These are phyloP conservation scores for Spathaspora boniae DNA, from an alignment of 805 yeast species.

Conservation along the genomic window DNA sequence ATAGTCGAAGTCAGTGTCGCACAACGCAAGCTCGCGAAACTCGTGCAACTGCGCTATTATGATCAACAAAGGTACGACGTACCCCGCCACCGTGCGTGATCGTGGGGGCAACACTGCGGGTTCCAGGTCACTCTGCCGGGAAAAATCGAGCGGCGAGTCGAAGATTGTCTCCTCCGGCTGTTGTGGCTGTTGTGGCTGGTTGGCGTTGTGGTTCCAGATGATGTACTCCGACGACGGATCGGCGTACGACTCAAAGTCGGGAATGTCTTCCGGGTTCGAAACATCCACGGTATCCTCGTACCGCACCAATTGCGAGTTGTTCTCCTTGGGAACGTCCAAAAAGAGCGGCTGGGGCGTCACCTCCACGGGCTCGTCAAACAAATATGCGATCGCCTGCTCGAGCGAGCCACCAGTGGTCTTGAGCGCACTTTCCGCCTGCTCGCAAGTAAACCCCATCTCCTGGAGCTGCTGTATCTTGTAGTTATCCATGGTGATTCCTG, in stretches of 20 bases:
- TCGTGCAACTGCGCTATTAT: conserved; percentile 23
- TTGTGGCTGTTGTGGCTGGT: conserved; percentile 6
- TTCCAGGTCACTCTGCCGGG: conserved; percentile 7
- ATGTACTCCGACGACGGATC: no score
- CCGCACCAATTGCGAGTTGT: conserved; percentile 6
- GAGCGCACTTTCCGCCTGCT: conserved; percentile 38
- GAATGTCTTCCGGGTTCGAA: conserved; percentile 29
- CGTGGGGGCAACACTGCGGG: conserved; percentile 17
- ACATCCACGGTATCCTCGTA: conserved; percentile 22
- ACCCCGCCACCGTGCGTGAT: conserved; percentile 19
- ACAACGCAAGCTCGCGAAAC: conserved; percentile 17
- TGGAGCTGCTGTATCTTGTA: conserved; percentile 18
- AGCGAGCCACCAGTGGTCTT: conserved; percentile 20
- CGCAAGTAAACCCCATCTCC: conserved; percentile 41
- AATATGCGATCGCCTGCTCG: conserved; percentile 26
- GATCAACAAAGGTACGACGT: conserved; percentile 25
- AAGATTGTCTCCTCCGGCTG: background rate
- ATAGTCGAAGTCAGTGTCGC: conserved; percentile 11
- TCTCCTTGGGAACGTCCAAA: background rate
- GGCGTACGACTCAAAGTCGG: conserved; percentile 14
- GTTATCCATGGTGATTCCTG: conserved; percentile 11
- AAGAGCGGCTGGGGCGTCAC: conserved; percentile 9
- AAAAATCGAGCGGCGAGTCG: conserved; percentile 2
- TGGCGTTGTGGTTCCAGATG: no score
- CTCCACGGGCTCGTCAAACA: conserved; percentile 32